A percentile compares a stretch with the other conserved stretches of the same genome.
Evolutionary conservation across 208 protist genomes (phyloP).

Genomic region (Wallacemonas collosoma): DNA sequence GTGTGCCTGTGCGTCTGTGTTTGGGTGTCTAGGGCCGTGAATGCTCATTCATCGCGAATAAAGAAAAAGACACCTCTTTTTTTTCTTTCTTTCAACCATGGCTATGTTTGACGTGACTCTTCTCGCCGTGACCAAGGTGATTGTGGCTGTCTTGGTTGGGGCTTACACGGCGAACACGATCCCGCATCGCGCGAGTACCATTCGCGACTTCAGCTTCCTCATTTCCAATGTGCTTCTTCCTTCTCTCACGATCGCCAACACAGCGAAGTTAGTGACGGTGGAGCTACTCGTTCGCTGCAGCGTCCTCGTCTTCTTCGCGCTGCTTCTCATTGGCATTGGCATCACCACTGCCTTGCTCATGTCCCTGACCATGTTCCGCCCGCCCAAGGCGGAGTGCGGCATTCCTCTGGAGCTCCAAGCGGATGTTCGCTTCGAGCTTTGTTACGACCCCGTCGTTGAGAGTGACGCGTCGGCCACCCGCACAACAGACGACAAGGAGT

Average conservation of each 20-base stretch:
- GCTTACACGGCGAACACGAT: conserved; percentile 55
- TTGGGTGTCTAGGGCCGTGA: neutral
- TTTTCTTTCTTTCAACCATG: conserved; percentile 2
- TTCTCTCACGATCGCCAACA: conserved; percentile 69
- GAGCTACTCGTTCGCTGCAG: conserved; percentile 50
- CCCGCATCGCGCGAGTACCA: conserved; percentile 43
- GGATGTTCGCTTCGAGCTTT: conserved; percentile 48
- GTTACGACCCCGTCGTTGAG: conserved; percentile 31
- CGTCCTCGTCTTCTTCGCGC: conserved; percentile 51
- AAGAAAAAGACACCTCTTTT: conserved; percentile 12
- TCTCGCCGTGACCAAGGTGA: conserved; percentile 70
- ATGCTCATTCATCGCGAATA: neutral
- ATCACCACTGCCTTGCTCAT: conserved; percentile 23
- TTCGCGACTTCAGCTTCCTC: conserved; percentile 72
- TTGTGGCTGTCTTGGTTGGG: conserved; percentile 74
- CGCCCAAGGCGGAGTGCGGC: conserved; percentile 34
- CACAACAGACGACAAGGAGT: neutral
- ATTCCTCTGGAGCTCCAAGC: conserved; percentile 50
- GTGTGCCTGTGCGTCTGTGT: too few species aligned
- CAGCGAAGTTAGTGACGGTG: conserved; percentile 36
- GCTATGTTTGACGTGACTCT: conserved; percentile 69
- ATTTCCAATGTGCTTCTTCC: conserved; percentile 68
- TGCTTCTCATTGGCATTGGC: conserved; percentile 41
- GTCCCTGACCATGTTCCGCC: conserved; percentile 28
- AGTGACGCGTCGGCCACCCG: neutral